These are phyloP conservation scores for Orbilia ellipsospora DNA, from an alignment of 2,329 filamentous ascomycete genomes.

Conservation along the genomic window DNA sequence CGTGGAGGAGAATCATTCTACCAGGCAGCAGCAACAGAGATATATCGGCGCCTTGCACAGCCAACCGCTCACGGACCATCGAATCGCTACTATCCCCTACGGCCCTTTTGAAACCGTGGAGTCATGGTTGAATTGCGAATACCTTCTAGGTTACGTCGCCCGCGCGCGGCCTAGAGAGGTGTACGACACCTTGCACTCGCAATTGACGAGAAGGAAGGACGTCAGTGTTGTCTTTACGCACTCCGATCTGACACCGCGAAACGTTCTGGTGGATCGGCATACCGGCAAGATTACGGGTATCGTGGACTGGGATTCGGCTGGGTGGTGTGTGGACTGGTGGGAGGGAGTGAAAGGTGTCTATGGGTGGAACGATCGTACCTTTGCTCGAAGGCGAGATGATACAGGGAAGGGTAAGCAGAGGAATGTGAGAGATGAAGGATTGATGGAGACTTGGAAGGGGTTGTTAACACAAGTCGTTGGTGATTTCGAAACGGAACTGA, in stretches of 20 bases:
- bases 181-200: slow-evolving; percentile 17
- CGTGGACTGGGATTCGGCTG: slow-evolving; percentile 53
- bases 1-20: background rate
- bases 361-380: slow-evolving; percentile 44
- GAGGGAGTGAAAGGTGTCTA: slow-evolving; percentile 52
- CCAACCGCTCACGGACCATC: slow-evolving; percentile 48
- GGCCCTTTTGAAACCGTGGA: slow-evolving; percentile 39
- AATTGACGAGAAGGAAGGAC: slow-evolving; percentile 31
- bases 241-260: slow-evolving; percentile 48
- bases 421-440: slow-evolving; percentile 1
- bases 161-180: slow-evolving; percentile 37
- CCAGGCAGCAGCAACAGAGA: background rate
- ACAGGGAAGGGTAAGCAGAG: background rate
- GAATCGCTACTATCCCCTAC: slow-evolving; percentile 52
- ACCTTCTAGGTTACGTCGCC: slow-evolving; percentile 45
- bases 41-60: slow-evolving; percentile 39
- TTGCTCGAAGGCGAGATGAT: slow-evolving; percentile 19
- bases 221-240: slow-evolving; percentile 49
- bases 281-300: slow-evolving; percentile 50
- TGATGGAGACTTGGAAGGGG: slow-evolving; percentile 30
- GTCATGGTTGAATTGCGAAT: slow-evolving; percentile 50
- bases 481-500: slow-evolving; percentile 40
- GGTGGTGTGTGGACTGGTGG: slow-evolving; percentile 53
- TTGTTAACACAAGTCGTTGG: slow-evolving; percentile 39
- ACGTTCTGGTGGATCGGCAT: slow-evolving; percentile 44